phyloP scores from a whole-genome alignment of 257 asterid species.

The Nicotiana sylvestris region DNA sequence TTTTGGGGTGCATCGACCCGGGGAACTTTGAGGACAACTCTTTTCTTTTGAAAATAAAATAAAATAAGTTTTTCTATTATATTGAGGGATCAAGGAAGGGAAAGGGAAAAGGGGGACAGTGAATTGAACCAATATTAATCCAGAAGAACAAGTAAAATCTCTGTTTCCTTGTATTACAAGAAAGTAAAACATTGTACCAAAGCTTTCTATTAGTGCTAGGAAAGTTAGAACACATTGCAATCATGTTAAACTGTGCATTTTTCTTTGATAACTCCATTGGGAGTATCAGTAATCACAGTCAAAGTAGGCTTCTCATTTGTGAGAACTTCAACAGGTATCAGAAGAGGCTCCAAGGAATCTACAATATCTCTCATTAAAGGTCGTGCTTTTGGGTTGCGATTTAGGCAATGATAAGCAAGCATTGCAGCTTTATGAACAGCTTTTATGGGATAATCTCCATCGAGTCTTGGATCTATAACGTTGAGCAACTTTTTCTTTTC shows the following conservation, averaged over 20 bases:
- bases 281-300: conserved; percentile 38
- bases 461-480: conserved; percentile 79
- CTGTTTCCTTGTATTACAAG: not conserved
- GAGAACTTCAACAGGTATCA: conserved; percentile 28
- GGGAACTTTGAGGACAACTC: too few relatives aligned
- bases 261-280: conserved; percentile 16
- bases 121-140: too few relatives aligned
- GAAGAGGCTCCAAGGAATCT: conserved; percentile 86
- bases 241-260: conserved; percentile 2
- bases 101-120: too few relatives aligned
- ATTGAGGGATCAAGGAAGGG: too few relatives aligned
- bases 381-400: conserved; percentile 81
- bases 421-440: conserved; percentile 77
- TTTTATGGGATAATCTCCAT: conserved; percentile 71
- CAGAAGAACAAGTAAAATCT: not conserved
- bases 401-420: conserved; percentile 86
- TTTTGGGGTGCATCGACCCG: too few relatives aligned
- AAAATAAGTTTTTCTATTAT: too few relatives aligned
- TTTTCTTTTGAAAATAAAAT: too few relatives aligned
- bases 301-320: conserved; percentile 31
- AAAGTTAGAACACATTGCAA: not conserved
- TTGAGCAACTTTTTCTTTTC: conserved; percentile 73
- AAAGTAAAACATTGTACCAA: not conserved
- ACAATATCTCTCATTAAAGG: conserved; percentile 91
- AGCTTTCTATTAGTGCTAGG: not conserved